Percentiles rank a stretch among this genome's conserved stretches.
These are phyloP conservation scores for Hemisphaericaspora xylanilytica DNA, from an alignment of 1,139 yeast genomes.

Conservation along the genomic window DNA sequence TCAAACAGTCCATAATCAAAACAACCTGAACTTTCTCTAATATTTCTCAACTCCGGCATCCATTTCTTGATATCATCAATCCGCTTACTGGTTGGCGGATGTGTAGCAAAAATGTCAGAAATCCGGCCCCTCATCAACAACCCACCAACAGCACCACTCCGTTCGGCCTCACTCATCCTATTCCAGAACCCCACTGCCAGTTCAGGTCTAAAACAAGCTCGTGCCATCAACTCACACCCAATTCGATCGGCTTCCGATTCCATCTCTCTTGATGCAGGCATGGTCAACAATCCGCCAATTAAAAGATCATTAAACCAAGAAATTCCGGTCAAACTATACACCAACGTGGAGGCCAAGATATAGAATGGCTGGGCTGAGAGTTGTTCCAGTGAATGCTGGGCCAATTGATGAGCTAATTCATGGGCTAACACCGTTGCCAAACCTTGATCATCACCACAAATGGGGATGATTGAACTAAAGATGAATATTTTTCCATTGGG, in stretches of 20 bases:
- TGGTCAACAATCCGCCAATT: slow-evolving; percentile 57
- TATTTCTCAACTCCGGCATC: slow-evolving; percentile 64
- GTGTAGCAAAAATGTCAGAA: slow-evolving; percentile 76
- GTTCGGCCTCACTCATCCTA: slow-evolving; percentile 69
- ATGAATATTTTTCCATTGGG: slow-evolving; percentile 97
- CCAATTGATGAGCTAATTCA: slow-evolving; percentile 90
- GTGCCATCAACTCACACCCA: slow-evolving; percentile 87
- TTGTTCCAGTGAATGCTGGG: slow-evolving; percentile 87
- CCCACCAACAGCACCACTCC: slow-evolving; percentile 12
- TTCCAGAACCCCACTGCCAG: slow-evolving; percentile 79
- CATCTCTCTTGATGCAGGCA: slow-evolving; percentile 90
- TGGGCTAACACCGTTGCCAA: slow-evolving; percentile 91
- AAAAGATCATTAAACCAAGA: slow-evolving; percentile 50
- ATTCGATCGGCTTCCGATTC: slow-evolving; percentile 95
- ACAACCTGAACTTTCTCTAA: slow-evolving; percentile 35
- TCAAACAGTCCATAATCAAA: slow-evolving; percentile 24
- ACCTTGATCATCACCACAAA: slow-evolving; percentile 83
- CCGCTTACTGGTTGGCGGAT: slow-evolving; percentile 80
- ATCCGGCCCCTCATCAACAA: slow-evolving; percentile 16
- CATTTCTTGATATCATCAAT: slow-evolving; percentile 66
- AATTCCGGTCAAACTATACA: slow-evolving; percentile 38
- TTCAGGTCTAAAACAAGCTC: slow-evolving; percentile 78
- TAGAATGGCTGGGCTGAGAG: slow-evolving; percentile 64
- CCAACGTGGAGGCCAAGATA: slow-evolving; percentile 46
- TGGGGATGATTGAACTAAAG: slow-evolving; percentile 72